Percentiles rank a stretch among this genome's conserved stretches.
phyloP scores from a whole-genome alignment of 2,329 filamentous ascomycete genomes.

The Aureobasidium sp. region DNA sequence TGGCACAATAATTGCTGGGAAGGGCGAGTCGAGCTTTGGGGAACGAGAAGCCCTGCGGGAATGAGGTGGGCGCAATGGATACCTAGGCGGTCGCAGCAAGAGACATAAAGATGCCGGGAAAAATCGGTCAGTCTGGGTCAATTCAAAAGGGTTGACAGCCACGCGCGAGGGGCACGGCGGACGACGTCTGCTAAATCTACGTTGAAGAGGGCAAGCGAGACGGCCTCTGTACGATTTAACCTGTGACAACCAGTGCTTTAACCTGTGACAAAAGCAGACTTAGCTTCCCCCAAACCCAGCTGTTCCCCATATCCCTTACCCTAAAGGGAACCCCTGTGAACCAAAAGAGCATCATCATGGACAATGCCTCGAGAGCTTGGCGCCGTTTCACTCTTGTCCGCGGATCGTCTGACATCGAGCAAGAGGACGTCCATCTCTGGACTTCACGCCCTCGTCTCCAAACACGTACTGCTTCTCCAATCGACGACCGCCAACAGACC shows the following conservation, averaged over 20 bases:
- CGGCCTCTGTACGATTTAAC: slow-evolving; percentile 3
- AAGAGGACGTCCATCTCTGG: background rate
- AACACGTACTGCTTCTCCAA: background rate
- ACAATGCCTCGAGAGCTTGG: slow-evolving; percentile 9
- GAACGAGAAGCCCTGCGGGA: background rate
- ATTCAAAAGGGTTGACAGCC: slow-evolving; percentile 8
- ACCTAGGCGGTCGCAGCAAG: background rate
- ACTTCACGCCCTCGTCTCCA: background rate
- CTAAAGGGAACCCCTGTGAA: slow-evolving; percentile 8
- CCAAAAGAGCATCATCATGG: slow-evolving; percentile 12
- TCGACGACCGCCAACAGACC: background rate
- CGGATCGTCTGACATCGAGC: background rate
- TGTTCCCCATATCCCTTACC: slow-evolving; percentile 10
- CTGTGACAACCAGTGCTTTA: slow-evolving; percentile 13
- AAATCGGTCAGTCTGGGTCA: slow-evolving; percentile 1
- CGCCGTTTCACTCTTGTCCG: slow-evolving; percentile 11
- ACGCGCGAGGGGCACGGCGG: slow-evolving; percentile 14
- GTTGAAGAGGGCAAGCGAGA: slow-evolving; percentile 11
- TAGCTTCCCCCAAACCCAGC: slow-evolving; percentile 13
- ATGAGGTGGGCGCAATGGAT: background rate
- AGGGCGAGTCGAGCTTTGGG: background rate
- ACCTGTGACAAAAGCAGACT: slow-evolving; percentile 16
- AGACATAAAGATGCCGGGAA: background rate
- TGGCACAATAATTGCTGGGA: background rate
- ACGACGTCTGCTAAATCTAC: slow-evolving; percentile 11